Evolutionary conservation across 495 filamentous ascomycete genomes (phyloP).

Genomic region (Trypethelium eluteriae): DNA sequence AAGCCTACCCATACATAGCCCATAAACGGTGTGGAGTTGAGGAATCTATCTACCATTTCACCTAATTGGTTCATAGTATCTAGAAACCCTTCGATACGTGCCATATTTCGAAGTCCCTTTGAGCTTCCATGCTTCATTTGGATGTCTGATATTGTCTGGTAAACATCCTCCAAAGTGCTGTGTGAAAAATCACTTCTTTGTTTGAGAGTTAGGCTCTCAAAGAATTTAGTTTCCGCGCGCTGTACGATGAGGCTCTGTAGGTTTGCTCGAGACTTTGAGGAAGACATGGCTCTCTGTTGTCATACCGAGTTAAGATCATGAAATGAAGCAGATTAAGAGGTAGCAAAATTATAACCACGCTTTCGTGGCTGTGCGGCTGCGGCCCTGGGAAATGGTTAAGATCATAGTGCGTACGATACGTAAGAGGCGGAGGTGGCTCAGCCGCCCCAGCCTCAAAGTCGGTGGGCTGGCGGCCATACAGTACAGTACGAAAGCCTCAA

Average conservation of each 20-base stretch:
- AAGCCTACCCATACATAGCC: conserved; percentile 1
- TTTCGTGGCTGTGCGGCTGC: background rate
- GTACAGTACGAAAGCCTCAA: too few relatives aligned
- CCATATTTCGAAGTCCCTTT: background rate
- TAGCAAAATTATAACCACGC: background rate
- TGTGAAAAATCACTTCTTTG: background rate
- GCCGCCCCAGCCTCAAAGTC: too few relatives aligned
- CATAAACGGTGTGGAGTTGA: background rate
- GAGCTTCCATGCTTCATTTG: background rate
- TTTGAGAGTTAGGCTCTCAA: background rate
- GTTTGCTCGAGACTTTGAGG: background rate
- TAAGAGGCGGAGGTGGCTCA: too few relatives aligned
- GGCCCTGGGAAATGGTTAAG: too few relatives aligned
- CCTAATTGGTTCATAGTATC: background rate
- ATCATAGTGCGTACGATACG: too few relatives aligned
- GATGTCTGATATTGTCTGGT: background rate
- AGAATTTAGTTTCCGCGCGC: background rate
- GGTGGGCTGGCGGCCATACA: too few relatives aligned
- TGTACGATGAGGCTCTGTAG: background rate
- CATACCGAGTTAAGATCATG: background rate
- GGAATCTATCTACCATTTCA: background rate
- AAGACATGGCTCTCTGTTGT: background rate
- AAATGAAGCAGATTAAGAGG: background rate
- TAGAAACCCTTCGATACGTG: background rate
- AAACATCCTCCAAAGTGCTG: background rate